Conservation (phyloP, 2,329 filamentous ascomycete species). For the Fusarium tupiense region DNA sequence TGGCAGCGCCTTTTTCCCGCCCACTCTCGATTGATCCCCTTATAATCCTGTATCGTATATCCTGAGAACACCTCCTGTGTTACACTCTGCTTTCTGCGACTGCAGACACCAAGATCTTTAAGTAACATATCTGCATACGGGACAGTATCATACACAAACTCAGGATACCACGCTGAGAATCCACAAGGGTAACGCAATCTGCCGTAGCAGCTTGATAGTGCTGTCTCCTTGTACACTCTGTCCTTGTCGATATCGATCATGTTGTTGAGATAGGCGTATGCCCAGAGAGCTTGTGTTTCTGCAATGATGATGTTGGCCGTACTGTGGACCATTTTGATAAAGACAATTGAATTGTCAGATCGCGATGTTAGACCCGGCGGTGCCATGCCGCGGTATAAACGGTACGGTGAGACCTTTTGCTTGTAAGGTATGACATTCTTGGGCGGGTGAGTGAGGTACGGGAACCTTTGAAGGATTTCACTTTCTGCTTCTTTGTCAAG, state of each 20-base stretch:
- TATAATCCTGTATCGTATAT: neutral
- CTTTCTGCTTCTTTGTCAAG: neutral
- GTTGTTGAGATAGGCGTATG: neutral
- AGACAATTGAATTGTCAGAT: neutral
- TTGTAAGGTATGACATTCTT: neutral
- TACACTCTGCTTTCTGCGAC: neutral
- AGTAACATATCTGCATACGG: neutral
- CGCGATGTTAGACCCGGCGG: neutral
- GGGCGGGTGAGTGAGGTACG: neutral
- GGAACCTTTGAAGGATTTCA: neutral
- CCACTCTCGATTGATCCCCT: neutral
- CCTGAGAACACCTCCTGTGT: neutral
- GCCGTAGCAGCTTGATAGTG: neutral
- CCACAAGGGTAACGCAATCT: neutral
- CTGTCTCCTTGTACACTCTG: fast-evolving
- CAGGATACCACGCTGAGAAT: neutral
- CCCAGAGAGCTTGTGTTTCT: neutral
- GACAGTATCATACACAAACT: neutral
- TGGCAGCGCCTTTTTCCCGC: too few relatives aligned
- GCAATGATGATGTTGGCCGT: neutral
- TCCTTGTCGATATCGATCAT: neutral
- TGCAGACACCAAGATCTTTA: neutral
- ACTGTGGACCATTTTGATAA: neutral
- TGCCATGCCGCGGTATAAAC: neutral
- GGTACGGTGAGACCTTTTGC: neutral